A percentile compares a stretch with the other conserved stretches of the same genome.
Evolutionary conservation across 2,329 filamentous ascomycete species (phyloP).

Genomic region (Epichloe sylvatica): DNA sequence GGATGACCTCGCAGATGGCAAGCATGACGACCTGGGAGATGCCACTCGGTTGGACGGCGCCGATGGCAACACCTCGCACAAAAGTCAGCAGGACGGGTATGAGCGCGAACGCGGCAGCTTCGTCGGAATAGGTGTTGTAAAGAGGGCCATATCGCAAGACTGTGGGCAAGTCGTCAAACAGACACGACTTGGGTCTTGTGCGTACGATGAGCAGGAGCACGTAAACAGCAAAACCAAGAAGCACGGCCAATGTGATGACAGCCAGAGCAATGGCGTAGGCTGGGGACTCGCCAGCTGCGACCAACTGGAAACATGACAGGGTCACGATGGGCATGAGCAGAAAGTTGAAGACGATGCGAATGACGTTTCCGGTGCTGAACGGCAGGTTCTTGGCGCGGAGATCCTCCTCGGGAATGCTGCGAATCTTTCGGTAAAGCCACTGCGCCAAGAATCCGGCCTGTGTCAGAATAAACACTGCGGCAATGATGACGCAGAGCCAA

Average conservation of each 20-base stretch:
- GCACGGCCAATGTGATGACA: constrained; percentile 55
- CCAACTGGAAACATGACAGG: constrained; percentile 81
- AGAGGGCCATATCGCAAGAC: constrained; percentile 82
- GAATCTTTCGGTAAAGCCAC: constrained; percentile 61
- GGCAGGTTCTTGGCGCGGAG: constrained; percentile 82
- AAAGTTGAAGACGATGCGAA: constrained; percentile 85
- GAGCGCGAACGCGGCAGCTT: constrained; percentile 78
- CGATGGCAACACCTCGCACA: constrained; percentile 77
- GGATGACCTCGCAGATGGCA: constrained; percentile 85
- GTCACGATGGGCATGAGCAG: constrained; percentile 79
- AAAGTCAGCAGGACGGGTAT: constrained; percentile 76
- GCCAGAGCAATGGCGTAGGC: constrained; percentile 61
- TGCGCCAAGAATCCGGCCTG: constrained; percentile 65
- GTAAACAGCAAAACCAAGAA: constrained; percentile 64
- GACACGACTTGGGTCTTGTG: constrained; percentile 67
- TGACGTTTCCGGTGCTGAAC: constrained; percentile 64
- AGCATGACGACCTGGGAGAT: constrained; percentile 86
- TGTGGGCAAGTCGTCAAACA: constrained; percentile 88
- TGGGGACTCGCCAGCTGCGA: constrained; percentile 55
- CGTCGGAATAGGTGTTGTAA: constrained; percentile 95
- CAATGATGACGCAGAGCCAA: constrained; percentile 71
- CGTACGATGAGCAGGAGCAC: constrained; percentile 66
- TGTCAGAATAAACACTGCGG: constrained; percentile 49
- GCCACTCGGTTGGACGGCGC: constrained; percentile 81
- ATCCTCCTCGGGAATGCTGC: constrained; percentile 67